Percentiles rank a stretch among this genome's conserved stretches.
These are phyloP conservation scores for Heliocybe sulcata DNA, from an alignment of 1,284 basidiomycete genomes.

Conservation along the genomic window DNA sequence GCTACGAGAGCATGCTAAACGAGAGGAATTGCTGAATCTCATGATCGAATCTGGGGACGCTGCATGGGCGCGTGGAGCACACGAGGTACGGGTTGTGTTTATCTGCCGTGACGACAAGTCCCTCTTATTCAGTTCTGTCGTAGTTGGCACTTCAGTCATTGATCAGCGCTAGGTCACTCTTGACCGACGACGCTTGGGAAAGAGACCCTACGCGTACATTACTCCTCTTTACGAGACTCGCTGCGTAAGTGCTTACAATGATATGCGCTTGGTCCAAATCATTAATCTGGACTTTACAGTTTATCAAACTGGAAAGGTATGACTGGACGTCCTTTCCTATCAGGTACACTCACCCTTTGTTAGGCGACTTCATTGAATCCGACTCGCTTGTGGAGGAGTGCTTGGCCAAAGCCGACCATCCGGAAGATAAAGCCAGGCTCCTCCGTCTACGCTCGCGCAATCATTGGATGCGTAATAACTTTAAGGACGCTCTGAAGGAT, in stretches of 20 bases:
- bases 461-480: slow-evolving; percentile 51
- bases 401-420: slow-evolving; percentile 33
- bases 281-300: slow-evolving; percentile 20
- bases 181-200: slow-evolving; percentile 48
- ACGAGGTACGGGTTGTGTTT: slow-evolving; percentile 39
- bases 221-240: slow-evolving; percentile 44
- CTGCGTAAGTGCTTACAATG: slow-evolving; percentile 38
- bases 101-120: not conserved
- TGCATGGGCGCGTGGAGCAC: slow-evolving; percentile 61
- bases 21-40: slow-evolving; percentile 51
- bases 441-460: slow-evolving; percentile 57
- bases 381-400: slow-evolving; percentile 47
- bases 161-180: slow-evolving; percentile 45
- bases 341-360: not conserved
- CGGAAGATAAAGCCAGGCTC: slow-evolving; percentile 48
- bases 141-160: slow-evolving; percentile 58
- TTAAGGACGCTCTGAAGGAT: slow-evolving; percentile 46
- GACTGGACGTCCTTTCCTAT: not conserved
- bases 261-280: not conserved
- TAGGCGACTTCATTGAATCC: slow-evolving; percentile 46
- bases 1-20: slow-evolving; percentile 49
- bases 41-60: slow-evolving; percentile 63
- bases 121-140: not conserved
- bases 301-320: slow-evolving; percentile 58
- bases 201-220: slow-evolving; percentile 40